Conservation (phyloP, 1,284 basidiomycete species). For the Malassezia obtusa region DNA sequence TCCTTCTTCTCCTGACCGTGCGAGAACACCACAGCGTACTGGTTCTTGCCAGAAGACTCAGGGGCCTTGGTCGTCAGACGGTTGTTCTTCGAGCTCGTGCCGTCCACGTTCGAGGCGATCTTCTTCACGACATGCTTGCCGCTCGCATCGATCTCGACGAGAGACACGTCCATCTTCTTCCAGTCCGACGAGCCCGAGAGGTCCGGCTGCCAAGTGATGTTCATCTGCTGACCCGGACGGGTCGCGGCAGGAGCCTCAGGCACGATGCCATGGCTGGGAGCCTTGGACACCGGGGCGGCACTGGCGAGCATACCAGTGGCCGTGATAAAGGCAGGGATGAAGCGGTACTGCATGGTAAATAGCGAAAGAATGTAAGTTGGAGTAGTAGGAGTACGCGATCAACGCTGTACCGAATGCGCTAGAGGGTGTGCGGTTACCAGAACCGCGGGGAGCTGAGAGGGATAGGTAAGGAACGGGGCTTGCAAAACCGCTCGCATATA, state of each 20-base stretch:
- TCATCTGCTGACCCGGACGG: conserved; percentile 2
- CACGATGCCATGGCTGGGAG: not conserved
- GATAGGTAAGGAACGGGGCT: not conserved
- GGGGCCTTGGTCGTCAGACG: not conserved
- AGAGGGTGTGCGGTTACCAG: conserved; percentile 14
- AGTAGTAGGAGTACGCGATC: conserved; percentile 11
- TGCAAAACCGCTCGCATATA: not conserved
- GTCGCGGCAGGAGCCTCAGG: conserved; percentile 14
- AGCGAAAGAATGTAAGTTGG: not conserved
- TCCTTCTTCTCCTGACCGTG: conserved; percentile 7
- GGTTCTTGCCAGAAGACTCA: not conserved
- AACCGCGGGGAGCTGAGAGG: conserved; percentile 6
- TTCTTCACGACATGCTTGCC: conserved; percentile 9
- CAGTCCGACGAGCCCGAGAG: conserved; percentile 7
- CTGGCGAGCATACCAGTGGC: conserved; percentile 14
- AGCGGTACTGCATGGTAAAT: conserved; percentile 16
- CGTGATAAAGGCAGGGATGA: conserved; percentile 15
- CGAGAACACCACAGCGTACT: conserved; percentile 12
- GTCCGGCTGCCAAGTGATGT: conserved; percentile 15
- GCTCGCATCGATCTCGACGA: conserved; percentile 1
- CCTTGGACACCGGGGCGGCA: conserved; percentile 12
- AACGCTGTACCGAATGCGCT: conserved; percentile 12
- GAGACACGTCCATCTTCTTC: conserved; percentile 19
- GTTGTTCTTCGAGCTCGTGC: conserved; percentile 8
- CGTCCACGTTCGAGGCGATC: conserved; percentile 11